Evolutionary conservation across 2,329 filamentous ascomycete genomes (phyloP).

Genomic region (Botrytis squamosa): DNA sequence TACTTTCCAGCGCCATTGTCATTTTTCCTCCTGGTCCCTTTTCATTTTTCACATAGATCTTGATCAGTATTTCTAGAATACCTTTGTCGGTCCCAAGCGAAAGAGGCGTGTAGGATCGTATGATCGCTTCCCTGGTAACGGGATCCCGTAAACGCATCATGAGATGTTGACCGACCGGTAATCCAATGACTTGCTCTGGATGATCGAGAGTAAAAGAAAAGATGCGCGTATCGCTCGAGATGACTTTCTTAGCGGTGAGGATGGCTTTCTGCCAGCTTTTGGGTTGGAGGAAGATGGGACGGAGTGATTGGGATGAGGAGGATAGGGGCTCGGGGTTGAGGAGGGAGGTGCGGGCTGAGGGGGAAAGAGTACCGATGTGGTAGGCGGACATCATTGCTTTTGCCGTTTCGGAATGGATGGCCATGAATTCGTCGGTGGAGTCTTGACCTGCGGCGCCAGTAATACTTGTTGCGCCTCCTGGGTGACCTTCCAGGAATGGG

Average conservation of each 20-base stretch:
- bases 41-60: conserved; percentile 69
- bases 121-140: conserved; percentile 67
- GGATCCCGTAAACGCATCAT: conserved; percentile 79
- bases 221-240: conserved; percentile 77
- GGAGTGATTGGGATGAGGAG: conserved; percentile 45
- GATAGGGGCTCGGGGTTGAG: conserved; percentile 37
- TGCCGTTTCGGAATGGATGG: conserved; percentile 91
- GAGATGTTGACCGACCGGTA: conserved; percentile 83
- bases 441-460: conserved; percentile 78
- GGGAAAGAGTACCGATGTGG: conserved; percentile 76
- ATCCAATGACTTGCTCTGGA: conserved; percentile 64
- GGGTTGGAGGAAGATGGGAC: conserved; percentile 67
- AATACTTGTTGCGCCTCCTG: conserved; percentile 84
- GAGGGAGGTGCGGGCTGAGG: conserved; percentile 48
- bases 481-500: conserved; percentile 75
- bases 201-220: conserved; percentile 81
- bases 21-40: conserved; percentile 69
- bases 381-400: conserved; percentile 86
- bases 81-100: conserved; percentile 63
- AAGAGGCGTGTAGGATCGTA: conserved; percentile 84
- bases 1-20: conserved; percentile 73
- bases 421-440: conserved; percentile 83
- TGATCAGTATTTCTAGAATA: conserved; percentile 72
- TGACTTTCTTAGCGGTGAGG: conserved; percentile 63
- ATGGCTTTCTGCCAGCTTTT: conserved; percentile 72